These are phyloP conservation scores for Corymbia citriodora DNA, from an alignment of 441 rosid species.

Conservation along the genomic window DNA sequence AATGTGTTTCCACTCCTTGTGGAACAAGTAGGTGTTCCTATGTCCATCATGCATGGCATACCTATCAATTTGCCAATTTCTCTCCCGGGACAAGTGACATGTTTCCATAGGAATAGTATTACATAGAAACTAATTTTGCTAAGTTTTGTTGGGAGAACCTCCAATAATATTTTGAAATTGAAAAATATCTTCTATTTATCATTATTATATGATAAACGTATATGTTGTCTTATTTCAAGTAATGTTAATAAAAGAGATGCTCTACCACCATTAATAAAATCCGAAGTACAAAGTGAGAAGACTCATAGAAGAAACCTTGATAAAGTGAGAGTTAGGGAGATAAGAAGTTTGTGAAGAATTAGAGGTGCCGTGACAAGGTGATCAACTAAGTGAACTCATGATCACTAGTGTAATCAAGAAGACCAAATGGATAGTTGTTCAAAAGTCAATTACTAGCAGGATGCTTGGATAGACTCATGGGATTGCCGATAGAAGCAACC, in stretches of 20 bases:
- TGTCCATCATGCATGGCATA: neutral
- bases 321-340: neutral
- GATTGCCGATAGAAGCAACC: too few relatives aligned
- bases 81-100: neutral
- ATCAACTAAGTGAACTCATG: neutral
- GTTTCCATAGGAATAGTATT: neutral
- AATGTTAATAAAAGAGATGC: neutral
- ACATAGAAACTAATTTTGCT: neutral
- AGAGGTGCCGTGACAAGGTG: neutral
- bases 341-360: neutral
- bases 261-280: neutral
- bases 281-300: neutral
- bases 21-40: neutral
- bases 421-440: neutral
- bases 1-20: neutral
- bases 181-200: neutral
- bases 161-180: neutral
- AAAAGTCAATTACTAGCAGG: neutral
- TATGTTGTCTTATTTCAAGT: neutral
- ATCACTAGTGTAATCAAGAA: neutral
- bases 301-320: neutral
- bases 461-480: too few relatives aligned
- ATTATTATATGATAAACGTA: neutral
- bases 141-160: neutral
- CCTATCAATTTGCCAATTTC: neutral